Conservation (phyloP, 257 asterid species). For the Primulina huaijiensis region DNA sequence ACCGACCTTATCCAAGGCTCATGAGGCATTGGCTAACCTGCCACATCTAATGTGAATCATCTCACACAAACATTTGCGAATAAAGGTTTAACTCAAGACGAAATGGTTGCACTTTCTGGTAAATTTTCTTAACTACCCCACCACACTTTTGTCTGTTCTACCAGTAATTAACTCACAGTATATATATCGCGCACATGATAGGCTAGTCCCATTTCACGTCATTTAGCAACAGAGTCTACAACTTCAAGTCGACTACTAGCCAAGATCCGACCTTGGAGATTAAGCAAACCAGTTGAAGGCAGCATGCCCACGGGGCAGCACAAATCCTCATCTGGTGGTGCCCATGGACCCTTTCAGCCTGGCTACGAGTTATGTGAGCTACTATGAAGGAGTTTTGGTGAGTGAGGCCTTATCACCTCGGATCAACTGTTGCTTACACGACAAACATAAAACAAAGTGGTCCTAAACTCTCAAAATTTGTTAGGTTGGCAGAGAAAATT, state of each 20-base stretch:
- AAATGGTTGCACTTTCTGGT: slow-evolving; percentile 88
- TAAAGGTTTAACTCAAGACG: slow-evolving; percentile 62
- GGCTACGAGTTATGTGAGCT: slow-evolving; percentile 22
- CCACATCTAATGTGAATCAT: slow-evolving; percentile 37
- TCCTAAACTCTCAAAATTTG: neutral
- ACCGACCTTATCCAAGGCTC: slow-evolving; percentile 33
- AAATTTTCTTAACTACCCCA: neutral
- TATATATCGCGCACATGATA: slow-evolving; percentile 49
- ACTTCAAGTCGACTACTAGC: slow-evolving; percentile 35
- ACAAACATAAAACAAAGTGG: too few relatives aligned
- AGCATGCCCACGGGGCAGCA: slow-evolving; percentile 47
- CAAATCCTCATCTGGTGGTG: slow-evolving; percentile 36
- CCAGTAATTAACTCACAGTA: neutral
- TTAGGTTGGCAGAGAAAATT: slow-evolving; percentile 37
- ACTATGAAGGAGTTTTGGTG: slow-evolving; percentile 18
- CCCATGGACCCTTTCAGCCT: slow-evolving; percentile 56
- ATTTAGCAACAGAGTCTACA: slow-evolving; percentile 53
- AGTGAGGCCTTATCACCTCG: too few relatives aligned
- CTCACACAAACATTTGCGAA: slow-evolving; percentile 55
- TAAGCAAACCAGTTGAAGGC: slow-evolving; percentile 46
- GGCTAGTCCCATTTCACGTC: slow-evolving; percentile 71
- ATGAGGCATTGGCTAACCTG: slow-evolving; percentile 51
- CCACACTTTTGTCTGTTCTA: neutral
- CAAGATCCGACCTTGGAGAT: slow-evolving; percentile 36
- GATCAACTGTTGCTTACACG: too few relatives aligned